phyloP scores from a whole-genome alignment of 179 eudicot species.

The Amaranthus tricolor region DNA sequence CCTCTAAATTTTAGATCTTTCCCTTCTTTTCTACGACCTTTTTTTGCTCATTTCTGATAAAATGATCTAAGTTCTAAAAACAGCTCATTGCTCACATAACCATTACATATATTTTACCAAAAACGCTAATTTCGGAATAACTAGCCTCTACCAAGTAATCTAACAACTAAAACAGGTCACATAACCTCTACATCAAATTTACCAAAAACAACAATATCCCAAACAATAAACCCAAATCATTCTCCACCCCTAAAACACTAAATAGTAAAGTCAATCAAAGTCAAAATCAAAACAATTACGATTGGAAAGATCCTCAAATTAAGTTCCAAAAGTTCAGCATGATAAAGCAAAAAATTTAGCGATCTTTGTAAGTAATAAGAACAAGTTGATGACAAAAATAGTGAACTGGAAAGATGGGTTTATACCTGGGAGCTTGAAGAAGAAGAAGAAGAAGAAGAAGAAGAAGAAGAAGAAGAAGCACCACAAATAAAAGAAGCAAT shows the following conservation, averaged over 20 bases:
- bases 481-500: conserved; percentile 56
- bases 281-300: background rate
- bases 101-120: too few relatives aligned
- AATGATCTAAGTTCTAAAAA: background rate
- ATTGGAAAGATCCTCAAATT: background rate
- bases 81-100: background rate
- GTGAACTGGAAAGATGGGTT: background rate
- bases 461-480: conserved; percentile 41
- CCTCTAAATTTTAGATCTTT: background rate
- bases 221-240: background rate
- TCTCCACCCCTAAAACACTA: background rate
- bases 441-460: conserved; percentile 13
- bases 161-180: background rate
- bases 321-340: background rate
- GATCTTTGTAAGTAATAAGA: background rate
- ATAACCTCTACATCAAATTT: background rate
- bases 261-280: background rate
- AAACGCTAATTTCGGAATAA: too few relatives aligned
- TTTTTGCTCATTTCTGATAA: background rate
- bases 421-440: background rate
- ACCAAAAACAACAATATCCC: background rate
- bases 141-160: background rate
- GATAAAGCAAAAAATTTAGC: background rate
- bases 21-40: background rate
- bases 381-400: background rate